phyloP scores from a whole-genome alignment of 768 basidiomycete genomes.

The Chalciporus pseudorubinellus region DNA sequence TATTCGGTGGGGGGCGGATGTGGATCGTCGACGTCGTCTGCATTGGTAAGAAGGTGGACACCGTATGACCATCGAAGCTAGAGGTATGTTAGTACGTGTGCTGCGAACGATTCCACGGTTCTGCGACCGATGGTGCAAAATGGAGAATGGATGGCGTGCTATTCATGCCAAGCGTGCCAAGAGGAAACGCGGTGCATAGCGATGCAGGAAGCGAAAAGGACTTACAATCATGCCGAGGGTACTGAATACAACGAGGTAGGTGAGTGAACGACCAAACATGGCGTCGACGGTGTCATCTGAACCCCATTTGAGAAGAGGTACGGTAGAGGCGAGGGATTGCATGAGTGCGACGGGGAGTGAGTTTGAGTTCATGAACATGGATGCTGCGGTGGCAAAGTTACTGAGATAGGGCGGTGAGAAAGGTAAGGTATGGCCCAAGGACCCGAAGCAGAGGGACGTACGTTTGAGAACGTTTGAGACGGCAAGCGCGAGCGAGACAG shows the following conservation, averaged over 20 bases:
- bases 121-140: not conserved
- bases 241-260: slow-evolving; percentile 88
- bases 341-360: slow-evolving; percentile 93
- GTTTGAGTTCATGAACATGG: slow-evolving; percentile 94
- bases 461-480: slow-evolving; percentile 77
- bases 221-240: slow-evolving; percentile 94
- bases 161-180: not conserved
- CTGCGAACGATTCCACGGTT: not conserved
- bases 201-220: slow-evolving; percentile 10
- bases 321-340: slow-evolving; percentile 83
- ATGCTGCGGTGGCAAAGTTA: slow-evolving; percentile 74
- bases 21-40: slow-evolving; percentile 10
- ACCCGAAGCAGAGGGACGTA: slow-evolving; percentile 31
- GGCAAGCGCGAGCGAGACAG: slow-evolving; percentile 56
- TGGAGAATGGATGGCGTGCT: not conserved
- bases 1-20: not conserved
- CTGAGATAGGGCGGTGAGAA: slow-evolving; percentile 32
- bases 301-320: slow-evolving; percentile 81
- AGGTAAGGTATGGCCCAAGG: not conserved
- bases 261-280: slow-evolving; percentile 89
- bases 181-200: not conserved
- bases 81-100: not conserved
- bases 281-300: slow-evolving; percentile 75
- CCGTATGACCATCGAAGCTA: slow-evolving; percentile 94
- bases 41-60: slow-evolving; percentile 73